Conservation (phyloP, 345 rosid genomes). For the Microcos paniculata region DNA sequence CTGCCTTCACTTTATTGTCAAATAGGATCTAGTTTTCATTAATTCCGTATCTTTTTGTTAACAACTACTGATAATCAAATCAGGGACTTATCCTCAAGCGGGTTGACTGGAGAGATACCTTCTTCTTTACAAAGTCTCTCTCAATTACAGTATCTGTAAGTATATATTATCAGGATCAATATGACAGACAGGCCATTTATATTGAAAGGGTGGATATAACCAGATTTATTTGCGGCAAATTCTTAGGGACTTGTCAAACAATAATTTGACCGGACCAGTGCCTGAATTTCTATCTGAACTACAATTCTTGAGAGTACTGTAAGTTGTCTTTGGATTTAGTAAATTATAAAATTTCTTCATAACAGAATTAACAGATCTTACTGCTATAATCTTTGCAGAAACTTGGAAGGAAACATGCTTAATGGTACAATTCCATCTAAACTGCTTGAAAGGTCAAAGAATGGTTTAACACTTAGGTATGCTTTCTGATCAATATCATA, state of each 20-base stretch:
- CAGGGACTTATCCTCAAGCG: slow-evolving; percentile 34
- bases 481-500: background rate
- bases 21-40: no score
- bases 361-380: no score
- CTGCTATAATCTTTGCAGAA: background rate
- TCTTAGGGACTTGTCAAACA: slow-evolving; percentile 47
- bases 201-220: background rate
- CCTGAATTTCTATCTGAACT: slow-evolving; percentile 38
- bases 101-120: slow-evolving; percentile 32
- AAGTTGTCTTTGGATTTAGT: slow-evolving; percentile 17
- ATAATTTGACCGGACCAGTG: slow-evolving; percentile 44
- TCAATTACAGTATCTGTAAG: slow-evolving; percentile 28
- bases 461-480: slow-evolving; percentile 12
- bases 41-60: no score
- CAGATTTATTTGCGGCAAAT: background rate
- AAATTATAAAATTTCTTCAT: background rate
- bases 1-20: background rate
- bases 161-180: background rate
- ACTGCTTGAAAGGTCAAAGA: slow-evolving; percentile 13
- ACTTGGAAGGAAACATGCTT: slow-evolving; percentile 17
- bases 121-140: slow-evolving; percentile 24
- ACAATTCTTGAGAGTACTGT: slow-evolving; percentile 39
- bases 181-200: no score
- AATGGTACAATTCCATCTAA: slow-evolving; percentile 17
- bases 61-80: background rate